Evolutionary conservation across 73 alveolate species (phyloP).

Genomic region (Uronychia binucleata): DNA sequence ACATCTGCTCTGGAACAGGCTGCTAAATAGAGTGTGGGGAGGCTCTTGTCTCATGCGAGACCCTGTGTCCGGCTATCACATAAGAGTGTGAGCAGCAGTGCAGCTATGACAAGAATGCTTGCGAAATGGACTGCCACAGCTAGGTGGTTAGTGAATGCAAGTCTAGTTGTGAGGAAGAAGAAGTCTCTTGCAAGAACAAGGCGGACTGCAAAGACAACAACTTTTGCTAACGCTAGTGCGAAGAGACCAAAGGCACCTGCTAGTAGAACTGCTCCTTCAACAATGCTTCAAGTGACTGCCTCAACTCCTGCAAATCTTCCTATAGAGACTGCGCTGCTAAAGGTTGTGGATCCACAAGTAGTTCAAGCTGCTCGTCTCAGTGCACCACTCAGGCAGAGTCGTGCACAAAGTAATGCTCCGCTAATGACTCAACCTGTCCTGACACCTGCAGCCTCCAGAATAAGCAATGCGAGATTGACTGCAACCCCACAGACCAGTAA

Average conservation of each 20-base stretch:
- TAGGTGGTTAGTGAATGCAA: no score
- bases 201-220: no score
- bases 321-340: not conserved
- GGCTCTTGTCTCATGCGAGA: no score
- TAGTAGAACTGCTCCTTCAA: no score
- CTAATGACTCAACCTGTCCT: not conserved
- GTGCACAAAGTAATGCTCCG: not conserved
- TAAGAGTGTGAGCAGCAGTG: not conserved
- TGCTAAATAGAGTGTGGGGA: not conserved
- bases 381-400: not conserved
- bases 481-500: not conserved
- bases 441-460: not conserved
- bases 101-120: not conserved
- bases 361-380: not conserved
- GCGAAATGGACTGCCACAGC: not conserved
- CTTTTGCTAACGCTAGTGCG: no score
- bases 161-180: no score
- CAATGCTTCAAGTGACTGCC: no score
- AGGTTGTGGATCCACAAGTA: not conserved
- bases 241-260: no score
- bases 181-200: no score
- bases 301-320: not conserved
- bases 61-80: not conserved
- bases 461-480: not conserved
- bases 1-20: not conserved